phyloP scores from a whole-genome alignment of 2,329 filamentous ascomycete species.

The Aspergillus ustus region DNA sequence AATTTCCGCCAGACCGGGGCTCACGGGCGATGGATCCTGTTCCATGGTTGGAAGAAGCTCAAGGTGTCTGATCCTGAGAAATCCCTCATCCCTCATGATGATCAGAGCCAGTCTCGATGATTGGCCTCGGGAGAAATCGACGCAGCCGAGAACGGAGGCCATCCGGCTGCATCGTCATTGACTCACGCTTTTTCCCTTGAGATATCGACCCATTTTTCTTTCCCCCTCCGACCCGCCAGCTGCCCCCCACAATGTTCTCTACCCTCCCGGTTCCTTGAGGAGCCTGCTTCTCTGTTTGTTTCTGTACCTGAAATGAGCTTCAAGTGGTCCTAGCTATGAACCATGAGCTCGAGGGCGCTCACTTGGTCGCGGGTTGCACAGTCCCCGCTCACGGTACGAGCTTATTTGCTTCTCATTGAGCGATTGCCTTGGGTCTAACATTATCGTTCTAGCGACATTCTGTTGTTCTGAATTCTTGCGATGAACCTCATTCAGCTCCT shows the following conservation, averaged over 20 bases:
- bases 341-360: slow-evolving; percentile 42
- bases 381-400: slow-evolving; percentile 34
- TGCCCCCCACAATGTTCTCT: slow-evolving; percentile 18
- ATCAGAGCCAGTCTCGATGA: background rate
- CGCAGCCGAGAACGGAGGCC: slow-evolving; percentile 17
- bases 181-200: slow-evolving; percentile 8
- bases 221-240: slow-evolving; percentile 11
- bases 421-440: background rate
- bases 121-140: slow-evolving; percentile 14
- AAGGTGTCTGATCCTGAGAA: background rate
- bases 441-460: slow-evolving; percentile 24
- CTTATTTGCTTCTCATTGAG: slow-evolving; percentile 1
- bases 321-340: slow-evolving; percentile 23
- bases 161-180: slow-evolving; percentile 26
- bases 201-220: slow-evolving; percentile 26
- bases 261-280: slow-evolving; percentile 9
- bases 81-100: background rate
- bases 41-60: background rate
- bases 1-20: background rate
- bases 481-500: slow-evolving; percentile 5
- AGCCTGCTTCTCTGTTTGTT: slow-evolving; percentile 21
- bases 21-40: background rate
- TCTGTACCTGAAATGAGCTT: slow-evolving; percentile 17
- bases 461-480: slow-evolving; percentile 22
- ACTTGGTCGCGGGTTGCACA: slow-evolving; percentile 37